Evolutionary conservation across 2,329 filamentous ascomycete genomes (phyloP).

Genomic region (Ramularia endophylla): DNA sequence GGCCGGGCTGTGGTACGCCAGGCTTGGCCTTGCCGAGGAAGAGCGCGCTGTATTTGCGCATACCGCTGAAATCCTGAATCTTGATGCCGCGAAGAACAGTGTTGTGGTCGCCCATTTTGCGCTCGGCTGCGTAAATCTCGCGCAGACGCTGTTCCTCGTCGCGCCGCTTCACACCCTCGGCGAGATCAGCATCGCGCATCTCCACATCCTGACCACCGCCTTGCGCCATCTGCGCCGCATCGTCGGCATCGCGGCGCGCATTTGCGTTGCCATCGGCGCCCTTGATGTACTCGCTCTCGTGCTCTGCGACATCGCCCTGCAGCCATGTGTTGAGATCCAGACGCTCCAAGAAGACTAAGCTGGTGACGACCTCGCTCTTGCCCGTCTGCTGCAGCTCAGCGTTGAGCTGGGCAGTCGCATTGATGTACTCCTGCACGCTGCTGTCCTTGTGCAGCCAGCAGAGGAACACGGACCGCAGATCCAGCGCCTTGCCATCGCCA

Average conservation of each 20-base stretch:
- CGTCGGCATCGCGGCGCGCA: slow-evolving; percentile 48
- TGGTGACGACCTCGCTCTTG: slow-evolving; percentile 66
- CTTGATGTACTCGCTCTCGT: slow-evolving; percentile 83
- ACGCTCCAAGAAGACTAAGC: slow-evolving; percentile 84
- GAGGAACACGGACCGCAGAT: slow-evolving; percentile 92
- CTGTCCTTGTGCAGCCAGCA: slow-evolving; percentile 92
- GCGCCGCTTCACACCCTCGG: slow-evolving; percentile 46
- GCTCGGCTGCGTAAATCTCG: slow-evolving; percentile 86
- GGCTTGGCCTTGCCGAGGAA: slow-evolving; percentile 47
- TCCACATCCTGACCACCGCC: slow-evolving; percentile 31
- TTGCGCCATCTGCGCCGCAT: slow-evolving; percentile 36
- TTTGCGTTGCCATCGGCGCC: slow-evolving; percentile 62
- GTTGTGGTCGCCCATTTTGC: slow-evolving; percentile 89
- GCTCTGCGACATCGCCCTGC: slow-evolving; percentile 77
- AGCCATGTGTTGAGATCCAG: slow-evolving; percentile 91
- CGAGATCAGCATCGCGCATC: slow-evolving; percentile 37
- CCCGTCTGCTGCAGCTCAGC: slow-evolving; percentile 56
- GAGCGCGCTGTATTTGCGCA: slow-evolving; percentile 57
- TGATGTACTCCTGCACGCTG: slow-evolving; percentile 85
- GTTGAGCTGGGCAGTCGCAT: slow-evolving; percentile 72
- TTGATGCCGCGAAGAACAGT: slow-evolving; percentile 80
- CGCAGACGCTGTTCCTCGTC: slow-evolving; percentile 72
- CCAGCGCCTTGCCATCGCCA: slow-evolving; percentile 33
- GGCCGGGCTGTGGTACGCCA: slow-evolving; percentile 57
- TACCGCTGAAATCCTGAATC: slow-evolving; percentile 84